These are phyloP conservation scores for Coprinellus micaceus DNA, from an alignment of 768 basidiomycete species.

Conservation along the genomic window DNA sequence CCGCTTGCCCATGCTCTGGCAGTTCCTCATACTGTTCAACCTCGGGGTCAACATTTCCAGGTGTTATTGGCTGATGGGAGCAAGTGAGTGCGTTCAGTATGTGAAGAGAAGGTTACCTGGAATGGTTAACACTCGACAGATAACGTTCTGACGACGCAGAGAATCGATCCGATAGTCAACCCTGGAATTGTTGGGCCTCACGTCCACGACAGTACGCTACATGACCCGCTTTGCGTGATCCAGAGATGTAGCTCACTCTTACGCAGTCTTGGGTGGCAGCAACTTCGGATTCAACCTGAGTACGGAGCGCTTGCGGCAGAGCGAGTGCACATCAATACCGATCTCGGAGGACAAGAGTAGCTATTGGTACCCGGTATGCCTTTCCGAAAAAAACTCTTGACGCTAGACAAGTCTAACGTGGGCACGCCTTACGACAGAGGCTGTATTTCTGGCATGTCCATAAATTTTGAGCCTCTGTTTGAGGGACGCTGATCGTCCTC, in stretches of 20 bases:
- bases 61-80: conserved; percentile 29
- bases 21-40: not conserved
- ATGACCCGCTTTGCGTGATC: not conserved
- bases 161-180: conserved; percentile 36
- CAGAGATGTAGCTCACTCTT: not conserved
- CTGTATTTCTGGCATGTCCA: conserved; percentile 31
- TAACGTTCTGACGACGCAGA: conserved; percentile 34
- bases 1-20: no score
- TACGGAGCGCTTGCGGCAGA: conserved; percentile 27
- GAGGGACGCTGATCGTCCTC: not conserved
- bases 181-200: conserved; percentile 31
- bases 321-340: conserved; percentile 36
- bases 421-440: conserved; percentile 2
- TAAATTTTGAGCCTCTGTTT: not conserved
- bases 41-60: not conserved
- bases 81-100: conserved; percentile 19
- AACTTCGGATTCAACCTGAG: conserved; percentile 32
- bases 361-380: conserved; percentile 27
- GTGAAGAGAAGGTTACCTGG: not conserved
- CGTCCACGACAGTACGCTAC: conserved; percentile 22
- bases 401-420: conserved; percentile 10
- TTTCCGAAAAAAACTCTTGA: not conserved
- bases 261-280: conserved; percentile 34
- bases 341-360: conserved; percentile 35
- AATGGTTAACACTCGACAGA: conserved; percentile 17